Conservation (phyloP, 768 basidiomycete species). For the Naganishia vishniacii region DNA sequence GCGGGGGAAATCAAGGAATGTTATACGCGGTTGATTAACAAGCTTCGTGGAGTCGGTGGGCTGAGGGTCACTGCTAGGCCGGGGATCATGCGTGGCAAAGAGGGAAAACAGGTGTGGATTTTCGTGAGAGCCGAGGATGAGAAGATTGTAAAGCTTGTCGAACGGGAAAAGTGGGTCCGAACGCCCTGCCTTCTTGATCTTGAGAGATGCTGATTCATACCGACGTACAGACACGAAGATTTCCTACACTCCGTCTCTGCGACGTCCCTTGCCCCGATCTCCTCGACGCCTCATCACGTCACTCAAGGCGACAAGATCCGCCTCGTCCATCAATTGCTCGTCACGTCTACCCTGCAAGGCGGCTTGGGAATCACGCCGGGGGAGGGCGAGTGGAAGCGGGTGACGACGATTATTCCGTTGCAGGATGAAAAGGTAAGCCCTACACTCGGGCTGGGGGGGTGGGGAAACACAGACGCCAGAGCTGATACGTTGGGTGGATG, state of each 20-base stretch:
- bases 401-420: slow-evolving; percentile 73
- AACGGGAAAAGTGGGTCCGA: slow-evolving; percentile 66
- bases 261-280: slow-evolving; percentile 52
- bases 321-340: slow-evolving; percentile 38
- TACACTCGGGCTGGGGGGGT: no score
- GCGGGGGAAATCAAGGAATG: slow-evolving; percentile 36
- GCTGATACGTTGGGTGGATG: background rate
- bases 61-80: slow-evolving; percentile 37
- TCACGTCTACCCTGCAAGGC: slow-evolving; percentile 61
- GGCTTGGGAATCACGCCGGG: slow-evolving; percentile 77
- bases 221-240: slow-evolving; percentile 56
- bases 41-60: slow-evolving; percentile 40
- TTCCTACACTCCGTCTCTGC: slow-evolving; percentile 62
- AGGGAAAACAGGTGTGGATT: slow-evolving; percentile 51
- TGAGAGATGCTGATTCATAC: background rate
- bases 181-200: background rate
- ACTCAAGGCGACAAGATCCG: slow-evolving; percentile 37
- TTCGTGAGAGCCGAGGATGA: slow-evolving; percentile 66
- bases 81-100: slow-evolving; percentile 32
- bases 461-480: no score
- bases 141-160: slow-evolving; percentile 62
- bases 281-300: slow-evolving; percentile 54
- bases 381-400: slow-evolving; percentile 67
- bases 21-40: slow-evolving; percentile 37
- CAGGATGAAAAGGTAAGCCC: slow-evolving; percentile 61